Evolutionary conservation across 768 basidiomycete genomes (phyloP).

Genomic region (Mycena rosella): DNA sequence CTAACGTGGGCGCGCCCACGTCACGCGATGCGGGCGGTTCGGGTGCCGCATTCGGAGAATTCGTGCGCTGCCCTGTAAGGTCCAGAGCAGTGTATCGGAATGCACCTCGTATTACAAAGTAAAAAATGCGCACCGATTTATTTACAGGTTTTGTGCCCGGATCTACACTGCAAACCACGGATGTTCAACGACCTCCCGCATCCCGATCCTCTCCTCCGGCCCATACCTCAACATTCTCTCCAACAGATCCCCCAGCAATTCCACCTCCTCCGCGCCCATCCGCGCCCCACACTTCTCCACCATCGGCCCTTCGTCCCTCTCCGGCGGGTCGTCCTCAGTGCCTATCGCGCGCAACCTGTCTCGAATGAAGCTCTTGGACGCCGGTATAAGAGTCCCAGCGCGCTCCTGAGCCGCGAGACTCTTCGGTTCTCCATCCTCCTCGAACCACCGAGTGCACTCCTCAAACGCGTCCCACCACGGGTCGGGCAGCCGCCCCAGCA

Average conservation of each 20-base stretch:
- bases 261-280: too few relatives aligned
- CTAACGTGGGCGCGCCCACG: neutral
- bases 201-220: constrained; percentile 56
- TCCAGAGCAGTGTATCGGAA: too few relatives aligned
- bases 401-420: constrained; percentile 40
- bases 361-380: constrained; percentile 23
- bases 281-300: constrained; percentile 26
- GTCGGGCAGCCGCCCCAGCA: neutral
- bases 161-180: too few relatives aligned
- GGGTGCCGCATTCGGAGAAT: too few relatives aligned
- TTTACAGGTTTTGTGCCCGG: too few relatives aligned
- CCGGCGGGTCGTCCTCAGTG: too few relatives aligned
- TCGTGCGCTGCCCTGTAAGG: neutral
- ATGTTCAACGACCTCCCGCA: too few relatives aligned
- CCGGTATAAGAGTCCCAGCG: constrained; percentile 37
- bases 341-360: too few relatives aligned
- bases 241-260: constrained; percentile 53
- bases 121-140: too few relatives aligned
- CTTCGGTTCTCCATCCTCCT: constrained; percentile 40
- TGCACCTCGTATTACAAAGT: too few relatives aligned
- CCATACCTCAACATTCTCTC: constrained; percentile 54
- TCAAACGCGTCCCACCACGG: constrained; percentile 29
- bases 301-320: too few relatives aligned
- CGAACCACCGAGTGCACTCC: too few relatives aligned
- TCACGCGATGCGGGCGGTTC: constrained; percentile 2